These are phyloP conservation scores for Xylaria sp. DNA, from an alignment of 2,329 filamentous ascomycete species.

Conservation along the genomic window DNA sequence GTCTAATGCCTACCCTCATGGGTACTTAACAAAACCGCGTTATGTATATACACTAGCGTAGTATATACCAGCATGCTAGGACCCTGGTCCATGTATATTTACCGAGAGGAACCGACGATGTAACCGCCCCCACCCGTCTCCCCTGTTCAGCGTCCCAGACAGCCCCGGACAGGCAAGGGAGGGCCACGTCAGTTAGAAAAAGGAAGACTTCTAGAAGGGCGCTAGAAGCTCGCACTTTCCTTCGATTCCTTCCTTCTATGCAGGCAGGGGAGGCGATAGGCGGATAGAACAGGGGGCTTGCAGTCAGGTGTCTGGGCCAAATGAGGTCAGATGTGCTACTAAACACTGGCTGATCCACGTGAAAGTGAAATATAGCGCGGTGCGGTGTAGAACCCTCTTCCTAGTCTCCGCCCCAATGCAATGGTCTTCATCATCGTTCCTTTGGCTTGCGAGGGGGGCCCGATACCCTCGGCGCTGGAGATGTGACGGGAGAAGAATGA, in stretches of 20 bases:
- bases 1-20: too few relatives aligned
- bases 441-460: slow-evolving; percentile 2
- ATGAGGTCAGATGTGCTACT: slow-evolving; percentile 13
- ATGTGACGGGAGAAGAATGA: not conserved
- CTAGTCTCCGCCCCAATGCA: not conserved
- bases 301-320: slow-evolving; percentile 16
- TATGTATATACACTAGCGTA: too few relatives aligned
- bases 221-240: not conserved
- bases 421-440: not conserved
- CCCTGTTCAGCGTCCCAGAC: not conserved
- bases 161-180: not conserved
- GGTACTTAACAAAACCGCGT: too few relatives aligned
- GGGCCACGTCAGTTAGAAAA: slow-evolving; percentile 25
- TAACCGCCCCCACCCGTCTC: not conserved
- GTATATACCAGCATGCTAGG: not conserved
- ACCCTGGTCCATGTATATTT: slow-evolving; percentile 1
- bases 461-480: not conserved
- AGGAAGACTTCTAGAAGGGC: slow-evolving; percentile 42
- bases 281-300: slow-evolving; percentile 9
- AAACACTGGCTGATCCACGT: not conserved
- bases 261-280: slow-evolving; percentile 13
- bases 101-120: not conserved
- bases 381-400: not conserved
- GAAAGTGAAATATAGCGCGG: not conserved
- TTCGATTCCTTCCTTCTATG: slow-evolving; percentile 35